phyloP scores from a whole-genome alignment of 2,329 filamentous ascomycete species.

The Hysterium pulicare region DNA sequence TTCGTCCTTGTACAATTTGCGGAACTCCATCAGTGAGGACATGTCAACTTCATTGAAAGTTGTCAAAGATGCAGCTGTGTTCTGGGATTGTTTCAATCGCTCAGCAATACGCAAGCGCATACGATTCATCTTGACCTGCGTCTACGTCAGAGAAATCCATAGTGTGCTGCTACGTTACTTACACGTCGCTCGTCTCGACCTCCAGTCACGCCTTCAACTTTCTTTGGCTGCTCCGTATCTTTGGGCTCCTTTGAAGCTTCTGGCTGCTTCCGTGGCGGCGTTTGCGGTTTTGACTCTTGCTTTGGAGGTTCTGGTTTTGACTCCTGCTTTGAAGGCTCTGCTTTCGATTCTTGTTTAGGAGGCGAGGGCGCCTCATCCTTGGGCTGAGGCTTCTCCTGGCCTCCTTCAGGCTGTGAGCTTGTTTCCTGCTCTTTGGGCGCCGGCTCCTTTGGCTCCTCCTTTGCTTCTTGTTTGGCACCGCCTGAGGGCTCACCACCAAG shows the following conservation, averaged over 20 bases:
- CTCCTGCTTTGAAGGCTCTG: conserved; percentile 26
- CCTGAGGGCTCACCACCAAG: conserved; percentile 54
- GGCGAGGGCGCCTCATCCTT: conserved; percentile 37
- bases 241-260: conserved; percentile 31
- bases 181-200: conserved; percentile 85
- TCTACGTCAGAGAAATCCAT: conserved; percentile 6
- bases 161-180: conserved; percentile 38
- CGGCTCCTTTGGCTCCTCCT: conserved; percentile 59
- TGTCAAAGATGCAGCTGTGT: conserved; percentile 93
- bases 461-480: conserved; percentile 54
- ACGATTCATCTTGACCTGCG: conserved; percentile 97
- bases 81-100: conserved; percentile 97
- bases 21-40: conserved; percentile 95
- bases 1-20: conserved; percentile 96
- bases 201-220: conserved; percentile 51
- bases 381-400: conserved; percentile 43
- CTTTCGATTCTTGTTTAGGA: conserved; percentile 40
- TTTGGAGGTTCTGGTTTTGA: conserved; percentile 36
- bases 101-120: conserved; percentile 98
- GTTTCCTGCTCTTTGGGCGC: conserved; percentile 57
- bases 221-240: conserved; percentile 34
- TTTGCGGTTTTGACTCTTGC: conserved; percentile 37
- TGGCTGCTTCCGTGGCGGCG: conserved; percentile 28
- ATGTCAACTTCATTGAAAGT: conserved; percentile 99
- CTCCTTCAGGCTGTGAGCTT: conserved; percentile 51